Percentiles rank a stretch among this genome's conserved stretches.
Conservation (phyloP, 352 stramenopile species). For the Pythium inflatum region DNA sequence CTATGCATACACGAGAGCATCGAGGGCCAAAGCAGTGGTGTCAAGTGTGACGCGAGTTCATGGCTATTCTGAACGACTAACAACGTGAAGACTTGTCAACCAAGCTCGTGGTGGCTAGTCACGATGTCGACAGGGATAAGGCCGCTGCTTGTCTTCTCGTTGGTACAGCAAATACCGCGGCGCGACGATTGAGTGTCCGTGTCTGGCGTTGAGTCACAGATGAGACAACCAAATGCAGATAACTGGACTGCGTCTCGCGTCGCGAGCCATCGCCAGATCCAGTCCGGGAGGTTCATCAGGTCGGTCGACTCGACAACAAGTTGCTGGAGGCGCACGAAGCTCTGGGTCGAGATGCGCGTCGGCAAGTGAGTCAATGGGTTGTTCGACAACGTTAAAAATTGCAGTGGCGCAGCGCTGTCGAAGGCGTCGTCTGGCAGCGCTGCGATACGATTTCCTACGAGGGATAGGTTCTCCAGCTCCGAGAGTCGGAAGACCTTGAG, state of each 20-base stretch:
- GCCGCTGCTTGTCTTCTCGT: background rate
- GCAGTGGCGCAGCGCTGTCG: background rate
- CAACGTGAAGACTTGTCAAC: no score
- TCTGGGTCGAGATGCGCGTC: background rate
- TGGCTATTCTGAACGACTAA: no score
- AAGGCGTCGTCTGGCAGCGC: slow-evolving; percentile 7
- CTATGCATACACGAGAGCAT: no score
- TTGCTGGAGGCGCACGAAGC: background rate
- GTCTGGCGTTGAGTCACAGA: slow-evolving; percentile 14
- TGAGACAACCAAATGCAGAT: background rate
- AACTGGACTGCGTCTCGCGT: background rate
- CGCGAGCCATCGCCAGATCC: slow-evolving; percentile 3
- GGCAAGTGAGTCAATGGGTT: slow-evolving; percentile 16
- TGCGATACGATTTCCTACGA: slow-evolving; percentile 14
- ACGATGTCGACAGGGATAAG: background rate
- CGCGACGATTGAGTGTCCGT: no score
- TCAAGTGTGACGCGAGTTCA: no score
- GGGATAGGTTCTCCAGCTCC: slow-evolving; percentile 12
- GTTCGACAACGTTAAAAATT: slow-evolving; percentile 4
- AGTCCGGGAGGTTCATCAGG: slow-evolving; percentile 10
- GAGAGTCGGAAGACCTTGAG: background rate
- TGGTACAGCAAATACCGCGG: background rate
- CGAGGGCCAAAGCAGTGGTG: no score
- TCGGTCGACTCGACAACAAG: slow-evolving; percentile 18
- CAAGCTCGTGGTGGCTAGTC: slow-evolving; percentile 2